phyloP scores from a whole-genome alignment of 352 stramenopile genomes.

The Peronospora belbahrii region DNA sequence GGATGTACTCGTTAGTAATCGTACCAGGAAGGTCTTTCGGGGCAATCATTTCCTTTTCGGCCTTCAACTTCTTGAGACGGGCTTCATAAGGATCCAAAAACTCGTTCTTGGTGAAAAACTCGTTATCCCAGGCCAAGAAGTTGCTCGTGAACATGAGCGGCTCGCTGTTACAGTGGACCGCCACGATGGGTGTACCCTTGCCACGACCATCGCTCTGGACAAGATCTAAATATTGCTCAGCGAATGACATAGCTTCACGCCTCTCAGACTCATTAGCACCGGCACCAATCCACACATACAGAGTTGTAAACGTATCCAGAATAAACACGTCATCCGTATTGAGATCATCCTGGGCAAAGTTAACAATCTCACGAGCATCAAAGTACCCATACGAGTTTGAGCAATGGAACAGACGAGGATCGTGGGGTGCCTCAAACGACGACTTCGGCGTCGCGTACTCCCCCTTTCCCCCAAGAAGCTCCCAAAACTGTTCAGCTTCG shows the following conservation, averaged over 20 bases:
- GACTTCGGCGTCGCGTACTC: constrained; percentile 61
- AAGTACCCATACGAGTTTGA: constrained; percentile 87
- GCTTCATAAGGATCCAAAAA: constrained; percentile 89
- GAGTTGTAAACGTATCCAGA: constrained; percentile 82
- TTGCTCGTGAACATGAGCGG: constrained; percentile 87
- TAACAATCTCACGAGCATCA: constrained; percentile 73
- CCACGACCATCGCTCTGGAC: constrained; percentile 76
- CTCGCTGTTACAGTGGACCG: constrained; percentile 74
- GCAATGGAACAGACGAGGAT: constrained; percentile 86
- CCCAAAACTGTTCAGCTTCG: constrained; percentile 78
- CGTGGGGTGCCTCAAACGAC: constrained; percentile 56
- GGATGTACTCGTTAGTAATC: constrained; percentile 43
- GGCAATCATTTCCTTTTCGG: constrained; percentile 66
- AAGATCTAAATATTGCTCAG: constrained; percentile 64
- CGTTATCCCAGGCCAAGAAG: constrained; percentile 85
- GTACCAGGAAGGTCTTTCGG: constrained; percentile 50
- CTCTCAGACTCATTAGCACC: constrained; percentile 74
- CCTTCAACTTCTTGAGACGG: constrained; percentile 69
- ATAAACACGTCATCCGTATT: constrained; percentile 89
- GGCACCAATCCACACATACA: constrained; percentile 88
- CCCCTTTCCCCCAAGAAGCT: constrained; percentile 72
- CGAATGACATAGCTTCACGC: constrained; percentile 47
- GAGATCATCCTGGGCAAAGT: constrained; percentile 88
- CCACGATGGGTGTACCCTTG: constrained; percentile 75
- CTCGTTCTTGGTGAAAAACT: constrained; percentile 73